Percentiles rank a stretch among this genome's conserved stretches.
These are phyloP conservation scores for Corymbia calophylla DNA, from an alignment of 441 rosid species.

Conservation along the genomic window DNA sequence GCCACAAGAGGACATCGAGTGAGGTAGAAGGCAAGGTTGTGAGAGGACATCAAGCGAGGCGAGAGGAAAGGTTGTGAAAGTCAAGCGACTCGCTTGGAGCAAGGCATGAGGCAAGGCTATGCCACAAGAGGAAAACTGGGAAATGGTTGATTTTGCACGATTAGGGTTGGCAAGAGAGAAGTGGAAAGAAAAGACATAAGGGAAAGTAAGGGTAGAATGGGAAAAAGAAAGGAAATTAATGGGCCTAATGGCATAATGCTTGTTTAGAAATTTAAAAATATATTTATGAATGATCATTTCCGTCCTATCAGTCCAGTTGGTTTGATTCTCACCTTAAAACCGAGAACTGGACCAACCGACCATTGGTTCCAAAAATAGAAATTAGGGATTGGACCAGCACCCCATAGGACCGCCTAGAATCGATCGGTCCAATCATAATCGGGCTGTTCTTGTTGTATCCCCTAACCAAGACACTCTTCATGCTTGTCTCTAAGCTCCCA, in stretches of 20 bases:
- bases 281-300: fast-evolving
- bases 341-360: fast-evolving
- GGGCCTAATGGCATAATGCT: fast-evolving
- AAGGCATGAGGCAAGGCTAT: fast-evolving
- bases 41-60: fast-evolving
- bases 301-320: fast-evolving
- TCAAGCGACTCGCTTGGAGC: no score
- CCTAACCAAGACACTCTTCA: no score
- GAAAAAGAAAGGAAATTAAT: no score
- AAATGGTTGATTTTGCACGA: no score
- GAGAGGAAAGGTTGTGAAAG: fast-evolving
- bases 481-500: no score
- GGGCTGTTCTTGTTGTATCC: no score
- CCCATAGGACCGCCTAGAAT: fast-evolving
- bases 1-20: no score
- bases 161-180: fast-evolving
- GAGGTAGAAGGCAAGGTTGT: fast-evolving
- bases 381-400: fast-evolving
- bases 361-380: fast-evolving
- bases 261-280: no score
- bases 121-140: no score
- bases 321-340: no score
- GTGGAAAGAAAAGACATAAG: no score
- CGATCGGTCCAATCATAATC: fast-evolving
- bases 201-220: no score